A percentile compares a stretch with the other conserved stretches of the same genome.
Evolutionary conservation across 2,329 filamentous ascomycete genomes (phyloP).

Genomic region (Myriangium duriaei): DNA sequence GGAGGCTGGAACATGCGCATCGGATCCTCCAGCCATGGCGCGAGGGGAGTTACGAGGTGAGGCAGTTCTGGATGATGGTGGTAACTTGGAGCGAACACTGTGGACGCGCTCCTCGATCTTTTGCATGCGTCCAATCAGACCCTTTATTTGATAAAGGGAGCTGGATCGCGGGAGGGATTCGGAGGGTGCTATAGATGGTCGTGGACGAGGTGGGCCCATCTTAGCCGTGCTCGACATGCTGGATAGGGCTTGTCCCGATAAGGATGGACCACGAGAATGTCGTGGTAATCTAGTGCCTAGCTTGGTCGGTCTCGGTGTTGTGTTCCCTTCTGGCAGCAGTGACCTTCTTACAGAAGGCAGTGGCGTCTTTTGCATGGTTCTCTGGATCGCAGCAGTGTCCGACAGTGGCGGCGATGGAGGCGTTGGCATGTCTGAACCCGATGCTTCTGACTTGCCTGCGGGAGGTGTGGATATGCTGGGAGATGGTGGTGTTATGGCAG

Average conservation of each 20-base stretch:
- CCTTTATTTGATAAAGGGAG: constrained; percentile 85
- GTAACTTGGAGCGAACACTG: constrained; percentile 79
- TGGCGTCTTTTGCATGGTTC: constrained; percentile 28
- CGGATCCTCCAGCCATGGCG: constrained; percentile 35
- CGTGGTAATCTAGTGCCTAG: constrained; percentile 31
- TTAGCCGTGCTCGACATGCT: constrained; percentile 32
- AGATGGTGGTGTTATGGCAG: constrained; percentile 70
- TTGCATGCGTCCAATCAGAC: constrained; percentile 93
- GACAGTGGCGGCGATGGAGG: constrained; percentile 92
- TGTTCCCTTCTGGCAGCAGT: constrained; percentile 38
- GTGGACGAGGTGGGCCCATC: constrained; percentile 30
- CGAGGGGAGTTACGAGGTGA: constrained; percentile 11
- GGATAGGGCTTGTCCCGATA: constrained; percentile 31
- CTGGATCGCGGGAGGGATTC: constrained; percentile 44
- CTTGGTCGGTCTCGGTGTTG: constrained; percentile 42
- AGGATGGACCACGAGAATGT: constrained; percentile 47
- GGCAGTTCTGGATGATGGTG: constrained; percentile 60
- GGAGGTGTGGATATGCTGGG: constrained; percentile 83
- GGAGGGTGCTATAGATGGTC: constrained; percentile 18
- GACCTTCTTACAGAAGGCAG: constrained; percentile 30
- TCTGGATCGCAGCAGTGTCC: constrained; percentile 55
- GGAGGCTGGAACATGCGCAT: constrained; percentile 39
- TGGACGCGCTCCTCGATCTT: constrained; percentile 89
- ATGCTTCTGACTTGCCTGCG: constrained; percentile 49
- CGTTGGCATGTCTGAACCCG: constrained; percentile 55